A percentile compares a stretch with the other conserved stretches of the same genome.
Conservation (phyloP, 805 yeast species). For the Teunomyces kruisii region DNA sequence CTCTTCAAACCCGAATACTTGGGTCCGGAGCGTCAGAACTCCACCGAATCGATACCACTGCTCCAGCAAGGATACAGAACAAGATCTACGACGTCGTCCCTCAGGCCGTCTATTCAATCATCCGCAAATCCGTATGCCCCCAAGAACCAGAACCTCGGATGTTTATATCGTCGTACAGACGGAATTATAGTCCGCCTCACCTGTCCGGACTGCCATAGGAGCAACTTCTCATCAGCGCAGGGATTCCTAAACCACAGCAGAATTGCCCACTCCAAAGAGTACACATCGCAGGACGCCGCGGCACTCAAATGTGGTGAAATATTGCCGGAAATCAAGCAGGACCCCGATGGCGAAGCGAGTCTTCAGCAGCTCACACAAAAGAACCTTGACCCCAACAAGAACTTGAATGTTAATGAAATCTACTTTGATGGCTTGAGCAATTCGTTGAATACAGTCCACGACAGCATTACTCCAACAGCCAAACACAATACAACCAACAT, state of each 20-base stretch:
- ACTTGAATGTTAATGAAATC: slow-evolving; percentile 37
- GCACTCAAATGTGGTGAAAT: slow-evolving; percentile 65
- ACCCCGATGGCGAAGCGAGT: slow-evolving; percentile 46
- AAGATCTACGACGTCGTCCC: slow-evolving; percentile 50
- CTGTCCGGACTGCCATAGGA: slow-evolving; percentile 65
- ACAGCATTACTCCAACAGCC: slow-evolving; percentile 2
- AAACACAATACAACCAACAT: neutral
- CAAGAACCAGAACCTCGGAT: slow-evolving; percentile 33
- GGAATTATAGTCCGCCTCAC: slow-evolving; percentile 67
- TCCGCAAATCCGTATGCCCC: neutral
- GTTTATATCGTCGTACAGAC: slow-evolving; percentile 66
- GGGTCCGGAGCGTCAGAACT: slow-evolving; percentile 3
- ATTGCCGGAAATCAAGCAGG: slow-evolving; percentile 56
- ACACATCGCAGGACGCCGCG: slow-evolving; percentile 71
- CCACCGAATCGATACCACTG: slow-evolving; percentile 4
- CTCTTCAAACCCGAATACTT: slow-evolving; percentile 9
- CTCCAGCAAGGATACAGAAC: slow-evolving; percentile 35
- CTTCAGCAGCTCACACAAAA: slow-evolving; percentile 34
- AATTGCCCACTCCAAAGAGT: slow-evolving; percentile 70
- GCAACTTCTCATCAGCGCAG: slow-evolving; percentile 75
- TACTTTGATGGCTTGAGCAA: slow-evolving; percentile 33
- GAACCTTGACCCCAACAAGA: slow-evolving; percentile 42
- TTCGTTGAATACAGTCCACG: slow-evolving; percentile 27
- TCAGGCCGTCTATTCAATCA: slow-evolving; percentile 21
- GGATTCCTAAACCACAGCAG: slow-evolving; percentile 79